Conservation (phyloP, 805 yeast genomes). For the Candida gorgasii region DNA sequence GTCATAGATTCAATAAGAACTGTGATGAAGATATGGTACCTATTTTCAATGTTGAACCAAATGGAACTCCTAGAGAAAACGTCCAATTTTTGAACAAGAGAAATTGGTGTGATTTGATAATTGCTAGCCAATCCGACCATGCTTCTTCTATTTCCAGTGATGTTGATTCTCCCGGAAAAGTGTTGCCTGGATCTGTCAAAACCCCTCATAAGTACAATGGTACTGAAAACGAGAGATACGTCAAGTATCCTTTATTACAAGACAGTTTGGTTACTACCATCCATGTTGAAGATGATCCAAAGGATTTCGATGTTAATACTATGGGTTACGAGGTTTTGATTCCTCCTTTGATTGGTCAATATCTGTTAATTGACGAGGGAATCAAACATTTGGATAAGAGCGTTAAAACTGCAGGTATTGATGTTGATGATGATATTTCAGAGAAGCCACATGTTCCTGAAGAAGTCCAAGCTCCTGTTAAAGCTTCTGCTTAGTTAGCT, state of each 20-base stretch:
- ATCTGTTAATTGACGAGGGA: slow-evolving; percentile 27
- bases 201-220: slow-evolving; percentile 1
- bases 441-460: no score
- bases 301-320: slow-evolving; percentile 51
- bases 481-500: neutral
- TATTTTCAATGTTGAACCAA: slow-evolving; percentile 60
- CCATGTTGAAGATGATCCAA: slow-evolving; percentile 67
- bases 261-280: slow-evolving; percentile 67
- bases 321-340: slow-evolving; percentile 68
- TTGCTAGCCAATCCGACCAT: slow-evolving; percentile 39
- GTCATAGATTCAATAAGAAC: slow-evolving; percentile 63
- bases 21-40: slow-evolving; percentile 85
- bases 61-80: slow-evolving; percentile 50
- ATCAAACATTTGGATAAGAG: slow-evolving; percentile 31
- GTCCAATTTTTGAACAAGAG: slow-evolving; percentile 61
- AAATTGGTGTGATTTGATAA: slow-evolving; percentile 71
- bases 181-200: slow-evolving; percentile 14
- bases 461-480: no score
- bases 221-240: slow-evolving; percentile 28
- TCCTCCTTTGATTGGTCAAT: slow-evolving; percentile 53
- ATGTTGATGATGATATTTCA: no score
- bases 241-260: slow-evolving; percentile 55
- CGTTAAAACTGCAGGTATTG: neutral
- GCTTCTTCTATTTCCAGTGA: slow-evolving; percentile 14
- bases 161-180: slow-evolving; percentile 9